These are phyloP conservation scores for Aspergillus sparsus DNA, from an alignment of 495 filamentous ascomycete species.

Conservation along the genomic window DNA sequence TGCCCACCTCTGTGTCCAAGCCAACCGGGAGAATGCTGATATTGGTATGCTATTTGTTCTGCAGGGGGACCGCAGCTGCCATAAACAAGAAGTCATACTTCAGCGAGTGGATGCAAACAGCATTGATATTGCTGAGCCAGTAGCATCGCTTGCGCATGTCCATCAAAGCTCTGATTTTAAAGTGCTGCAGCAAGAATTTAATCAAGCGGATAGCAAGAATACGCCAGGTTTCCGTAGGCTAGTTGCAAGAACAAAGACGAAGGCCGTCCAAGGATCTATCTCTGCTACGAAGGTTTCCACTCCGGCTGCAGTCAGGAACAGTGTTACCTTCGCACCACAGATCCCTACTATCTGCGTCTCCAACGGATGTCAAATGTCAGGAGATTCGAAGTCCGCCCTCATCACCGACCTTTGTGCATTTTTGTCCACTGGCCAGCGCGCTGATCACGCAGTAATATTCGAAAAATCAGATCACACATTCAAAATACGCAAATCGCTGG, in stretches of 20 bases:
- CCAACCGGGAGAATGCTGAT: not conserved
- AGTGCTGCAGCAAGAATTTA: not conserved
- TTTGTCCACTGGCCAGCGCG: not conserved
- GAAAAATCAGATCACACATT: not conserved
- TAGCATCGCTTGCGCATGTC: not conserved
- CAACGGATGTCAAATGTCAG: not conserved
- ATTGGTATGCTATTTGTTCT: conserved; percentile 2
- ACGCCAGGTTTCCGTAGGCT: not conserved
- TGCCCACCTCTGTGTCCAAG: not conserved
- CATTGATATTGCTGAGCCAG: not conserved
- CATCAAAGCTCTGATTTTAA: not conserved
- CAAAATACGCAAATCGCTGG: not conserved
- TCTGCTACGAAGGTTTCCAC: not conserved
- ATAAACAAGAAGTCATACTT: not conserved
- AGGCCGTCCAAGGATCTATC: too few species aligned
- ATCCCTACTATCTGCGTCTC: not conserved
- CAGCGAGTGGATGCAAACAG: not conserved
- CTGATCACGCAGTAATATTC: not conserved
- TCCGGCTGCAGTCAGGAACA: not conserved
- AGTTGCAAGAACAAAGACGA: not conserved
- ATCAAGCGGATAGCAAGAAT: not conserved
- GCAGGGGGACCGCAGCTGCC: not conserved
- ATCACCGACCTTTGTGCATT: conserved; percentile 2
- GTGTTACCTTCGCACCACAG: conserved; percentile 1
- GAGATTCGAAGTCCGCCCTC: not conserved